Evolutionary conservation across 495 filamentous ascomycete genomes (phyloP).

Genomic region (Trichoderma erinaceum): DNA sequence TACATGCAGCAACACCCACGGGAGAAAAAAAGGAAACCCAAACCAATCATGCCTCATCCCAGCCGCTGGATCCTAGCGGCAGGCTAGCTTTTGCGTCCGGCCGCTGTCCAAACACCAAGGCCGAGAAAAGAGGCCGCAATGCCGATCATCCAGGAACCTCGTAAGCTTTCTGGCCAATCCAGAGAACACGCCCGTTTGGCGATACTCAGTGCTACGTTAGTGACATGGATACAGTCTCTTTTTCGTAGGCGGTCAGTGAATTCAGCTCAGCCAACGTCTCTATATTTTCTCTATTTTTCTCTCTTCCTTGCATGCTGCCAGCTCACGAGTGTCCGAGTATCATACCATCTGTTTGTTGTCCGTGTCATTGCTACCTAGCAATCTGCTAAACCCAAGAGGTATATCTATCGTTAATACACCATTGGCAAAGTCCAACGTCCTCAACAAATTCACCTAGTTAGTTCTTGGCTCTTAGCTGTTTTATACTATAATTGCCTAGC

Average conservation of each 20-base stretch:
- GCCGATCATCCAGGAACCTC: constrained; percentile 13
- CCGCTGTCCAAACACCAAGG: neutral
- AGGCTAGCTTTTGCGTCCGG: neutral
- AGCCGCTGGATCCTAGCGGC: neutral
- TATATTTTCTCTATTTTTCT: neutral
- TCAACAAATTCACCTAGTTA: neutral
- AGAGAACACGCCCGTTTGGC: neutral
- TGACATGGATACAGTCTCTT: neutral
- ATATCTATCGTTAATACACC: neutral
- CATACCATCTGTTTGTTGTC: neutral
- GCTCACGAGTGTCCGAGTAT: neutral
- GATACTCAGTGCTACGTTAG: constrained; percentile 4
- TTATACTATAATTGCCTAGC: neutral
- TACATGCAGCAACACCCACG: neutral
- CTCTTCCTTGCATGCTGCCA: neutral
- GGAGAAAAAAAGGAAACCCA: neutral
- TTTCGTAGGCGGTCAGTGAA: neutral
- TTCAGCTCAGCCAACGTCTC: neutral
- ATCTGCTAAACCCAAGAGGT: neutral
- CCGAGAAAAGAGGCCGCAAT: neutral
- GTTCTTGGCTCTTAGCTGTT: neutral
- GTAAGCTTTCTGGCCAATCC: neutral
- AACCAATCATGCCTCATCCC: neutral
- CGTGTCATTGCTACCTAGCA: neutral
- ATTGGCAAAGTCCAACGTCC: neutral